Base-by-base conservation (phyloP, 805 yeast genomes). In the Starmerella cellae region DNA sequence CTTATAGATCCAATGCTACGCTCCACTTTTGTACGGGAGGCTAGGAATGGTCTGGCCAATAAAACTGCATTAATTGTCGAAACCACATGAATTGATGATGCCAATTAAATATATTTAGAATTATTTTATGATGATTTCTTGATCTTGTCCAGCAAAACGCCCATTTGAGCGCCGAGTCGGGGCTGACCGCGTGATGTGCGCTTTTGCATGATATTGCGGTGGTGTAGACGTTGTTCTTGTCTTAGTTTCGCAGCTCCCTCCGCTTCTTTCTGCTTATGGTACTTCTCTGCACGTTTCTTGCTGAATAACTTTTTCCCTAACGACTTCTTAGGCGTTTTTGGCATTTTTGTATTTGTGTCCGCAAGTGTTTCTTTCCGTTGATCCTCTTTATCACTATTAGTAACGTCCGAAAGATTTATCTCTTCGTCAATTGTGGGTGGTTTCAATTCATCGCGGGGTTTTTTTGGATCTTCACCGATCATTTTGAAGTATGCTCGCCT, bases 141-240 rank as follows among this genome's bases (percentile, higher is more conserved):
- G 47, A 87, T 82, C 60, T 84, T 82, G 41, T 80, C 91, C 38
- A 87, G 66, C 35, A 87, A 64, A 52, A 75, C 73, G 43, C 75
- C 78, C 44, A 87, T 82, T 60, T 93, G 73, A 14, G 95, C 93
- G 0, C 84, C 95, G 88, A 87, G 82, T 35, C 74, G 61, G 2
- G 96, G 96, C 59, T 87, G 97, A 0, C 97, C 97, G 3, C 65
- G 57, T 53, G 68, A 67, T 1, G 94, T 87, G 47, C 66, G 76
- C 44, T 70, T 66, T 8, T 67, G 62, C 39, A 77, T 51, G 19
- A 54, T 60, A 45, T 70, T 67, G 23, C 69, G 64, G 51, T 69
- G 71, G 27, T 53, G 63, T 56, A 65, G 71, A 53, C 71, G 62
- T 55, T 65, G 63, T 30, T 42, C 38, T 26, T 51, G 51, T n/a